phyloP scores from a whole-genome alignment of 192 early-diverging fungal genomes.

The Backusella mclennaniae region DNA sequence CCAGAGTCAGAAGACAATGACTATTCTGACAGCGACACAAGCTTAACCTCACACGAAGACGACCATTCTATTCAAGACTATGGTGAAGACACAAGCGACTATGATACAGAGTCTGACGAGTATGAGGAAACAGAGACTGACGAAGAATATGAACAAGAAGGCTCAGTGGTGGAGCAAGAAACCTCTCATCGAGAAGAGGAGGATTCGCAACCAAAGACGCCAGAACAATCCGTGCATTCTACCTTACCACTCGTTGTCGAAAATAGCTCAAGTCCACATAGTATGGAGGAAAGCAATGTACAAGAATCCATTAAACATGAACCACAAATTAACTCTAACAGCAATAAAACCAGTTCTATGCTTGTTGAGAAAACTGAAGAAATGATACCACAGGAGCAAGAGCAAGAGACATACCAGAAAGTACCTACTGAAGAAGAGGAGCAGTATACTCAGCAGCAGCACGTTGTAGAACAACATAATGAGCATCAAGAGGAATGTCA shows the following conservation, averaged over 20 bases:
- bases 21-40: not conserved
- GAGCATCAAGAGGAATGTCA: not conserved
- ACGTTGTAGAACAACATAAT: not conserved
- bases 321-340: not conserved
- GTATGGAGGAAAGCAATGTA: not conserved
- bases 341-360: not conserved
- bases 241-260: not conserved
- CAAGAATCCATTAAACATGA: not conserved
- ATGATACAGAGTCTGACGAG: conserved; percentile 8
- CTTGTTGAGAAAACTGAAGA: not conserved
- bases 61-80: not conserved
- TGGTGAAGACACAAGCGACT: not conserved
- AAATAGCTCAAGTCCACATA: not conserved
- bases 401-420: not conserved
- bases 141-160: not conserved
- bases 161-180: not conserved
- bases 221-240: not conserved
- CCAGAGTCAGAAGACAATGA: not conserved
- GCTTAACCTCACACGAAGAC: not conserved
- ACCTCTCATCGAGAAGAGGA: not conserved
- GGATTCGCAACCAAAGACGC: not conserved
- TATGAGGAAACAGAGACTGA: not conserved
- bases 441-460: not conserved
- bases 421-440: too few relatives aligned
- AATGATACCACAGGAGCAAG: not conserved